phyloP scores from a whole-genome alignment of 805 yeast genomes.

The Alloascoidea africana region DNA sequence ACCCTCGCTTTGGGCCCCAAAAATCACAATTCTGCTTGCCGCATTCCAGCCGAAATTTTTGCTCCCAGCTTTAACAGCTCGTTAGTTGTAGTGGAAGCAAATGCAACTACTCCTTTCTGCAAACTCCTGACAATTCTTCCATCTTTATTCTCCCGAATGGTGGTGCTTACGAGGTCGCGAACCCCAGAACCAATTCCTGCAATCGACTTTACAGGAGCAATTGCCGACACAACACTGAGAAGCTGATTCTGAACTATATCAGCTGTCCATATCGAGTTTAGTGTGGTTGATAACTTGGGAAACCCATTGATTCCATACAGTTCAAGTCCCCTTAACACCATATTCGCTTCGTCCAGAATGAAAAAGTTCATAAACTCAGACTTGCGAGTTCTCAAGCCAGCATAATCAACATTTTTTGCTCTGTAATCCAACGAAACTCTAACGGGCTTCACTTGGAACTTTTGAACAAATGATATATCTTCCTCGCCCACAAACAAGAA shows the following conservation, averaged over 20 bases:
- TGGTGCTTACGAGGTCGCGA: slow-evolving; percentile 55
- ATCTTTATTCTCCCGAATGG: slow-evolving; percentile 58
- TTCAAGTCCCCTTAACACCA: slow-evolving; percentile 43
- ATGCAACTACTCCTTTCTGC: slow-evolving; percentile 59
- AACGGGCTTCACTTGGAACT: slow-evolving; percentile 43
- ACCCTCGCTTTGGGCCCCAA: too few relatives aligned
- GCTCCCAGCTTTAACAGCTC: slow-evolving; percentile 75
- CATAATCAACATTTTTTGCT: slow-evolving; percentile 78
- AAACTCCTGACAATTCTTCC: slow-evolving; percentile 54
- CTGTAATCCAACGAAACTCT: slow-evolving; percentile 71
- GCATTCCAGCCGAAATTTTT: slow-evolving; percentile 79
- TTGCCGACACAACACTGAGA: slow-evolving; percentile 67
- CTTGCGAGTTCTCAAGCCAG: slow-evolving; percentile 67
- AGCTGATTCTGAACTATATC: slow-evolving; percentile 75
- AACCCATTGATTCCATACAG: slow-evolving; percentile 72
- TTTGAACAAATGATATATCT: slow-evolving; percentile 54
- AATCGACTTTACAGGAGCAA: slow-evolving; percentile 68
- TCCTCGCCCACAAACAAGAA: slow-evolving; percentile 43
- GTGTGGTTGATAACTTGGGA: slow-evolving; percentile 33
- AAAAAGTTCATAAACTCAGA: slow-evolving; percentile 83
- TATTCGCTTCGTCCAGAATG: slow-evolving; percentile 71
- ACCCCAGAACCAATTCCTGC: slow-evolving; percentile 70
- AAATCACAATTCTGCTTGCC: too few relatives aligned
- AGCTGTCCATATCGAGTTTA: slow-evolving; percentile 75
- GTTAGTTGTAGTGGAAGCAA: slow-evolving; percentile 65